Evolutionary conservation across 2,329 filamentous ascomycete species (phyloP).

Genomic region (Penicillium glabrum): DNA sequence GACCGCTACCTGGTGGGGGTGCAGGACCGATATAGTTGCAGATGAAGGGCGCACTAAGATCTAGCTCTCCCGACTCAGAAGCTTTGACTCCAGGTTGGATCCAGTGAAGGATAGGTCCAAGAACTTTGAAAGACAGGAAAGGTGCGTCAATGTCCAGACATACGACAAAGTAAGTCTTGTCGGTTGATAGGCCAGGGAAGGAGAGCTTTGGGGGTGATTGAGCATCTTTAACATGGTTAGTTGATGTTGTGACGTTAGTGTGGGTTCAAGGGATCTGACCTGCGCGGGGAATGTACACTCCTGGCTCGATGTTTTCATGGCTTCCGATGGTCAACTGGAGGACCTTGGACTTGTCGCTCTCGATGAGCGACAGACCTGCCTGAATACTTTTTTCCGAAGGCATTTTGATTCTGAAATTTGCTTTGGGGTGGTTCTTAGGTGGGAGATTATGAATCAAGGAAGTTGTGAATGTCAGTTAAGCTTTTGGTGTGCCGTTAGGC

Average conservation of each 20-base stretch:
- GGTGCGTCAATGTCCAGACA: conserved; percentile 33
- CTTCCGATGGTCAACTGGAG: conserved; percentile 31
- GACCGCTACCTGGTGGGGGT: conserved; percentile 47
- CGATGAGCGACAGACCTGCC: conserved; percentile 24
- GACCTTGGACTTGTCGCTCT: conserved; percentile 34
- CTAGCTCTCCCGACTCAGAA: conserved; percentile 9
- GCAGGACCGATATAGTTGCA: conserved; percentile 47
- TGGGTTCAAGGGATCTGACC: conserved; percentile 18
- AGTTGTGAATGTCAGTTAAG: not conserved
- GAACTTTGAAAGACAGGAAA: conserved; percentile 26
- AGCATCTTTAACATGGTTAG: conserved; percentile 13
- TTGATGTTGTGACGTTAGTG: not conserved
- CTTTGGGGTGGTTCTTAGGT: not conserved
- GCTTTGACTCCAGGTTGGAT: conserved; percentile 28
- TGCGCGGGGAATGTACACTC: conserved; percentile 31
- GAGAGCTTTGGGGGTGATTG: conserved; percentile 20
- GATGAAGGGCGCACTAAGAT: conserved; percentile 22
- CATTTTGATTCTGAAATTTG: conserved; percentile 9
- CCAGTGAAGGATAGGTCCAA: conserved; percentile 35
- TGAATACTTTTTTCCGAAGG: conserved; percentile 15
- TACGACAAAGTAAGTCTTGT: conserved; percentile 27
- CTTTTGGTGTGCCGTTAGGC: not conserved
- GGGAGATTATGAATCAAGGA: not conserved
- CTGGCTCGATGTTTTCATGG: conserved; percentile 28
- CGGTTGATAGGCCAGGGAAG: conserved; percentile 14